Conservation (phyloP, 208 protist genomes). For the Strigomonas culicis region DNA sequence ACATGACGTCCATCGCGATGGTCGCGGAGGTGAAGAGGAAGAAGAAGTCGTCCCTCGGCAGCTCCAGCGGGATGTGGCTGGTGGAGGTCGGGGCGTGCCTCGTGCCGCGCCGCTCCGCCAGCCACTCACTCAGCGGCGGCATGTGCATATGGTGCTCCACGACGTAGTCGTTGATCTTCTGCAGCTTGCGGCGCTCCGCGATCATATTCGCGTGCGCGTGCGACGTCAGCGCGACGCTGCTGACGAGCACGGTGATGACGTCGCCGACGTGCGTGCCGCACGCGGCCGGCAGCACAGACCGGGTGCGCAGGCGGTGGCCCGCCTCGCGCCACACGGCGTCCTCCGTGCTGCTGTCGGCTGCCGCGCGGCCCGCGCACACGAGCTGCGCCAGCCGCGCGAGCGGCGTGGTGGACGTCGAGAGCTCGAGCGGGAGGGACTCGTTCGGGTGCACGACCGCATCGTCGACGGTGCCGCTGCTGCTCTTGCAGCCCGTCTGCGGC, state of each 20-base stretch:
- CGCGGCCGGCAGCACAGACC: conserved; percentile 6
- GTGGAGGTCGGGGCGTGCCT: background rate
- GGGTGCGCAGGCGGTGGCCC: background rate
- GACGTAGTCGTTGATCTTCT: conserved; percentile 11
- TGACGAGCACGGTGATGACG: conserved; percentile 33
- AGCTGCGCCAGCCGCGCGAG: conserved; percentile 12
- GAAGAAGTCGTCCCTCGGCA: background rate
- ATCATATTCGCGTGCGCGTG: too few species aligned
- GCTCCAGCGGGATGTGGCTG: too few species aligned
- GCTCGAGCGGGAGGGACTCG: conserved; percentile 16
- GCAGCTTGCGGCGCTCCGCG: conserved; percentile 5
- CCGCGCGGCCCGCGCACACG: conserved; percentile 8
- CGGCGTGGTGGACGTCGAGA: conserved; percentile 34
- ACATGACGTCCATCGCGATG: conserved; percentile 13
- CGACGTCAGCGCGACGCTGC: conserved; percentile 9
- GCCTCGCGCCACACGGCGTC: background rate
- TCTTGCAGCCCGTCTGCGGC: too few species aligned
- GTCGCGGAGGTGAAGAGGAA: conserved; percentile 24
- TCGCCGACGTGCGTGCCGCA: conserved; percentile 33
- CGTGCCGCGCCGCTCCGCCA: background rate
- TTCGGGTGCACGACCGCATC: background rate
- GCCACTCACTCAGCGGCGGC: conserved; percentile 16
- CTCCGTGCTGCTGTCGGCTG: background rate
- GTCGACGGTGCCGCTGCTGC: background rate
- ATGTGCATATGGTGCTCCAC: background rate